Base-by-base conservation (phyloP, 306 rosid species). In the Hippophae tibetana region DNA sequence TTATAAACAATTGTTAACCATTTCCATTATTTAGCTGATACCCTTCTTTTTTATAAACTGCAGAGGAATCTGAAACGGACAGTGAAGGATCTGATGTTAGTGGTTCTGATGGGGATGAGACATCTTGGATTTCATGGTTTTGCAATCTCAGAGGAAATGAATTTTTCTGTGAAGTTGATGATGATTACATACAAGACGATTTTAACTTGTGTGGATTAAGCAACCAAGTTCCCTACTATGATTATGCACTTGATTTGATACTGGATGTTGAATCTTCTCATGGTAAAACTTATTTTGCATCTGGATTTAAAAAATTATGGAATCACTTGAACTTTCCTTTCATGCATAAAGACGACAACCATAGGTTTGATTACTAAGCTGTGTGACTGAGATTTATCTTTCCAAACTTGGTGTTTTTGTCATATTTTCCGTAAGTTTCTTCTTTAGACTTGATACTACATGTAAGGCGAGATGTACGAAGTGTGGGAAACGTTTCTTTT, bases 61-160 rank as follows among this genome's bases (percentile, higher is more conserved):
- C 72, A 79, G 92, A 82, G 69, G 89, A 82, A 69, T 87, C 95
- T 73, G 93, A 87, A 65, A 82, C 89, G 42, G 93, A 84, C 67
- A 76, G 73, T 63, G 93, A 84, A 64, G 93, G 64, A 52, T 87
- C 93, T 3, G 92, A 87, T 63, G 85, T 87, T 61, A 84, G 93
- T 73, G 95, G 86, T 60, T 87, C 95, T 47, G 95, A 84, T 66
- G 92, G 80, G 51, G 89, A 87, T 58, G 93, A 84, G 71, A 80
- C 86, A 6, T 82, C 89, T 57, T 87, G 95, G 95, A 84, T 87
- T 52, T 78, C 92, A 65, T 87, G 95, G 95, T 87, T 84, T 78
- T 87, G 95, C 75, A 82, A 77, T 76, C 74, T 87, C 73, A 80
- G 86, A 82, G 95, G 95, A 68, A 87, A 87, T 42, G 95, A 87